These are phyloP conservation scores for Fusarium tuaranense DNA, from an alignment of 2,329 filamentous ascomycete species.

Conservation along the genomic window DNA sequence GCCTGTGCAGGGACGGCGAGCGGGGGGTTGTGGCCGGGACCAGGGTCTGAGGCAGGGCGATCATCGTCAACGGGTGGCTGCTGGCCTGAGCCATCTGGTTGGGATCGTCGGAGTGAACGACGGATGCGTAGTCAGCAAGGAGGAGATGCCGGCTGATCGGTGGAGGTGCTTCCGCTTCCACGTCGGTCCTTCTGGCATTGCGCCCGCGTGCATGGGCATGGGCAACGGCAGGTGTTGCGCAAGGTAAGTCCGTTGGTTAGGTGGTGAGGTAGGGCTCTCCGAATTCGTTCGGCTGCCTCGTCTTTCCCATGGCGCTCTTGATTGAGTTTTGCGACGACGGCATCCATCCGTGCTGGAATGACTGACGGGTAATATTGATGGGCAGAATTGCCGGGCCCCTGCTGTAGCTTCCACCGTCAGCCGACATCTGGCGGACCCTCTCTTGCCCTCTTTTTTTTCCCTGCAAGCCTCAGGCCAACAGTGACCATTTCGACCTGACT, in stretches of 20 bases:
- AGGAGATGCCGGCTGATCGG: constrained; percentile 32
- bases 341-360: constrained; percentile 6
- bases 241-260: background rate
- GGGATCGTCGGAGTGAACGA: constrained; percentile 37
- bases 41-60: constrained; percentile 42
- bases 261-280: constrained; percentile 1
- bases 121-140: constrained; percentile 31
- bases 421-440: constrained; percentile 12
- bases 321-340: constrained; percentile 4
- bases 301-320: constrained; percentile 5
- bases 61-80: constrained; percentile 47
- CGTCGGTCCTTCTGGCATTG: constrained; percentile 22
- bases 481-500: constrained; percentile 32
- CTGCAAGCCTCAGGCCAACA: constrained; percentile 16
- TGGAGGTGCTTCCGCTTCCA: constrained; percentile 32
- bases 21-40: constrained; percentile 27
- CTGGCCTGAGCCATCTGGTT: constrained; percentile 41
- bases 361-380: constrained; percentile 5
- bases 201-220: background rate
- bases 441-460: background rate
- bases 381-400: background rate
- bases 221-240: background rate
- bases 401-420: background rate
- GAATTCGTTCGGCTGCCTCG: constrained; percentile 18
- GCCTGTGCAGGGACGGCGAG: constrained; percentile 30